Evolutionary conservation across 1,284 basidiomycete species (phyloP), one percentile per base, ranked within the genome.

Genomic region (Pseudozyma sp.): DNA sequence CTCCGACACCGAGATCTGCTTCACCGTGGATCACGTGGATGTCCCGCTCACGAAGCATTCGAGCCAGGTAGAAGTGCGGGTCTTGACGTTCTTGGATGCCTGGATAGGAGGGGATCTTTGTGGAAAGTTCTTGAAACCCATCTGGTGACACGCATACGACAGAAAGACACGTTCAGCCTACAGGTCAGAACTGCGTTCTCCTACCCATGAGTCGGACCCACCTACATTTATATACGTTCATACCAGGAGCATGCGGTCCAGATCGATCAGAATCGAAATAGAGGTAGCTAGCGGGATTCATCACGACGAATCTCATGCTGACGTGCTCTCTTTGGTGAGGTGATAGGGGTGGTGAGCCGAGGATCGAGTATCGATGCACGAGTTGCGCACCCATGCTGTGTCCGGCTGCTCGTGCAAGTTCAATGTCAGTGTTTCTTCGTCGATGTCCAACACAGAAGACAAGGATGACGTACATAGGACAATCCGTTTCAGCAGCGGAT

Each of bases 221-320:
- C 72, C 54, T 52, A 75, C 73, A 77, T 35, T 77, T 77, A 68
- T 77, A 77, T n/a, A 62, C 54, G 49, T 77, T 70, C 43, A 58
- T 61, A 1, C 48, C 60, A 8, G 48, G 11, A 35, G 49, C 39
- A 45, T 35, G 11, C 8, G 66, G 58, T 10, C 65, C 60, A 3
- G 16, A 6, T 19, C 75, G 48, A 11, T 61, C 53, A 13, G 52
- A 16, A 13, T 29, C 50, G 10, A 75, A 67, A 44, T 75, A 77
- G 14, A 77, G 51, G 24, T 55, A 68, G 30, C 58, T 68, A 1
- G 71, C 66, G 7, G 75, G 72, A 47, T 75, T 75, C 53, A 73
- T 61, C 11, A 59, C 50, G 7, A 75, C 60, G 43, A 56, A 77
- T 29, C 50, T 50, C 7, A 70, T 6, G 14, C n/a, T 7, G 8